These are phyloP conservation scores for Stachybotrys elegans DNA, from an alignment of 2,329 filamentous ascomycete genomes.

Conservation along the genomic window DNA sequence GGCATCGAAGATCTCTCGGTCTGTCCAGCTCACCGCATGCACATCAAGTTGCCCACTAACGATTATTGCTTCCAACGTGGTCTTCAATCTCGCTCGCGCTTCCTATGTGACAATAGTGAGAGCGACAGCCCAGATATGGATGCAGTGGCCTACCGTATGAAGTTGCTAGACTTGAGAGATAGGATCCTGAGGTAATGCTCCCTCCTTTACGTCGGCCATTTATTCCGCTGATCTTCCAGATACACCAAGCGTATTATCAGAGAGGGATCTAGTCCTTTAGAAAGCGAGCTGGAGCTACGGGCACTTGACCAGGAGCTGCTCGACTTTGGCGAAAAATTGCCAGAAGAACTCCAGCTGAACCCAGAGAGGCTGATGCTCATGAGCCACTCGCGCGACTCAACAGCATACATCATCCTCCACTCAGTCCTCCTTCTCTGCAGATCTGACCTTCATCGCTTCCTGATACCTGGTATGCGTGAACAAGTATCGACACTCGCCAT, in stretches of 20 bases:
- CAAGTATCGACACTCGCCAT: slow-evolving; percentile 10
- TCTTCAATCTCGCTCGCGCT: slow-evolving; percentile 11
- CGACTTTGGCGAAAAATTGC: slow-evolving; percentile 11
- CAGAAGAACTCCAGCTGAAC: slow-evolving; percentile 13
- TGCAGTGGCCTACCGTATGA: slow-evolving; percentile 13
- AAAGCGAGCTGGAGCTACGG: slow-evolving; percentile 8
- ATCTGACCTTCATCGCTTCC: slow-evolving; percentile 20
- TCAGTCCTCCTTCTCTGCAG: slow-evolving; percentile 12
- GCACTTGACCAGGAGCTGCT: slow-evolving; percentile 14
- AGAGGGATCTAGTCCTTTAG: slow-evolving; percentile 10
- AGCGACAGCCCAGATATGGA: slow-evolving; percentile 10
- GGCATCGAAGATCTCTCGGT: slow-evolving; percentile 22
- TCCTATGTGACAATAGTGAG: slow-evolving; percentile 5
- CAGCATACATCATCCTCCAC: slow-evolving; percentile 14
- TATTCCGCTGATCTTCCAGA: not conserved
- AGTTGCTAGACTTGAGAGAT: slow-evolving; percentile 15
- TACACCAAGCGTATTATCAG: slow-evolving; percentile 14
- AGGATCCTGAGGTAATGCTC: slow-evolving; percentile 12
- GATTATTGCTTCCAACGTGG: slow-evolving; percentile 20
- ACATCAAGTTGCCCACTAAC: slow-evolving; percentile 17
- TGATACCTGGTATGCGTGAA: slow-evolving; percentile 19
- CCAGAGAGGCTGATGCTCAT: slow-evolving; percentile 15
- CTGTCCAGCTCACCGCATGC: slow-evolving; percentile 16
- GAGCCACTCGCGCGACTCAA: slow-evolving; percentile 16
- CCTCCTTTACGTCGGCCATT: accelerated